These are phyloP conservation scores for Pochonia chlamydosporia DNA, from an alignment of 2,329 filamentous ascomycete genomes.

Conservation along the genomic window DNA sequence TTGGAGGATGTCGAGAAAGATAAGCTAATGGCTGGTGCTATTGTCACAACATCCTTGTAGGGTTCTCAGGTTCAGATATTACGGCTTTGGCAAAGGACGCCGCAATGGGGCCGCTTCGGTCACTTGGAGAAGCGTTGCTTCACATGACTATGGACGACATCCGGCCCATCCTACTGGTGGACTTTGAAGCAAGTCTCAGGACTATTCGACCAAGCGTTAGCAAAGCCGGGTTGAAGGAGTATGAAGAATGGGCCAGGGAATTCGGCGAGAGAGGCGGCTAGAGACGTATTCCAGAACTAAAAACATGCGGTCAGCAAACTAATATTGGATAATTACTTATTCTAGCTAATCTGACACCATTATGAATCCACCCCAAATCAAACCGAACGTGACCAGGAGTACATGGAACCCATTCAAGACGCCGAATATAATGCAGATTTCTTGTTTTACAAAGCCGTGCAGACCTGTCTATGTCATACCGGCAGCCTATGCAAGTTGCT, in stretches of 20 bases:
- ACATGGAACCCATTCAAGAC: too few relatives aligned
- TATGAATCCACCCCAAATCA: too few relatives aligned
- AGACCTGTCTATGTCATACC: too few relatives aligned
- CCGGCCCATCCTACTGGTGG: slow-evolving; percentile 71
- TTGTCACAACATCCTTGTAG: slow-evolving; percentile 47
- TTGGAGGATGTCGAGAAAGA: neutral
- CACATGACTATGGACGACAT: slow-evolving; percentile 95
- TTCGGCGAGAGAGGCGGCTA: slow-evolving; percentile 88
- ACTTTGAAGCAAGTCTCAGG: slow-evolving; percentile 77
- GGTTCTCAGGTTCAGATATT: slow-evolving; percentile 96
- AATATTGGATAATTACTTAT: neutral
- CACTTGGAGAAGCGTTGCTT: slow-evolving; percentile 81
- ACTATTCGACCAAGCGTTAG: slow-evolving; percentile 90
- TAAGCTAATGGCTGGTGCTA: slow-evolving; percentile 7
- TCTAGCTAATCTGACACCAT: neutral
- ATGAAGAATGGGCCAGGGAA: slow-evolving; percentile 89
- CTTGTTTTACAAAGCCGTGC: too few relatives aligned
- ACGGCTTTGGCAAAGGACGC: slow-evolving; percentile 96
- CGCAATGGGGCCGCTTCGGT: slow-evolving; percentile 91
- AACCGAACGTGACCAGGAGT: too few relatives aligned
- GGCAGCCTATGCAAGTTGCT: too few relatives aligned
- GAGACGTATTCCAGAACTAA: neutral
- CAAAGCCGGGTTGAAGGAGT: slow-evolving; percentile 75
- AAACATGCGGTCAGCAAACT: neutral
- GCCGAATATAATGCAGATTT: too few relatives aligned